Conservation (phyloP, 1,284 basidiomycete species). For the Cryptococcus sp. region DNA sequence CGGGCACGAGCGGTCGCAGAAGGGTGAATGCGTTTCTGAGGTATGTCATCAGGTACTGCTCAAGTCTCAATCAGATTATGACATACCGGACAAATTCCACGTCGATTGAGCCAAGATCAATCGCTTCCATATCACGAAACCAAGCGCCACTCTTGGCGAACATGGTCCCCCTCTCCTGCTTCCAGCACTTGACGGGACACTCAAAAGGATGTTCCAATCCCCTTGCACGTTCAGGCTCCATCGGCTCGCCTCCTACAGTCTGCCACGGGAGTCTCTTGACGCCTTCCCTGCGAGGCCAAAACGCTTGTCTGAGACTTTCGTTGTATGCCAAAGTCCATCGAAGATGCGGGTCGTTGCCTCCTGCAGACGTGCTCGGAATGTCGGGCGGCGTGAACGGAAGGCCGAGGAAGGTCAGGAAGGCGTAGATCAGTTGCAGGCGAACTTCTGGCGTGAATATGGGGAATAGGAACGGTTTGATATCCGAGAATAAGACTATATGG, state of each 20-base stretch:
- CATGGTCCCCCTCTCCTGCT: conserved; percentile 25
- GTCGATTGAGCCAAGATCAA: conserved; percentile 39
- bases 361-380: conserved; percentile 47
- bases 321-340: conserved; percentile 29
- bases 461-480: conserved; percentile 71
- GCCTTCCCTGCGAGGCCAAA: conserved; percentile 31
- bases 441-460: conserved; percentile 60
- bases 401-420: conserved; percentile 75
- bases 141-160: conserved; percentile 32
- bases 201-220: conserved; percentile 27
- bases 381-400: conserved; percentile 58
- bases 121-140: conserved; percentile 45
- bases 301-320: conserved; percentile 29
- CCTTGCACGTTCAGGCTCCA: conserved; percentile 44
- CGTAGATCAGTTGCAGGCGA: conserved; percentile 66
- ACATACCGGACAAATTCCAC: conserved; percentile 39
- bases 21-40: conserved; percentile 35
- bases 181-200: conserved; percentile 42
- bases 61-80: neutral
- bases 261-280: conserved; percentile 33
- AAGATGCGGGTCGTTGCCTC: conserved; percentile 51
- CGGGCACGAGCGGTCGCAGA: conserved; percentile 37
- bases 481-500: conserved; percentile 73
- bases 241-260: conserved; percentile 50
- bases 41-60: neutral